A percentile compares a stretch with the other conserved stretches of the same genome.
phyloP scores from a whole-genome alignment of 306 rosid species.

The Cucurbita ficifolia region DNA sequence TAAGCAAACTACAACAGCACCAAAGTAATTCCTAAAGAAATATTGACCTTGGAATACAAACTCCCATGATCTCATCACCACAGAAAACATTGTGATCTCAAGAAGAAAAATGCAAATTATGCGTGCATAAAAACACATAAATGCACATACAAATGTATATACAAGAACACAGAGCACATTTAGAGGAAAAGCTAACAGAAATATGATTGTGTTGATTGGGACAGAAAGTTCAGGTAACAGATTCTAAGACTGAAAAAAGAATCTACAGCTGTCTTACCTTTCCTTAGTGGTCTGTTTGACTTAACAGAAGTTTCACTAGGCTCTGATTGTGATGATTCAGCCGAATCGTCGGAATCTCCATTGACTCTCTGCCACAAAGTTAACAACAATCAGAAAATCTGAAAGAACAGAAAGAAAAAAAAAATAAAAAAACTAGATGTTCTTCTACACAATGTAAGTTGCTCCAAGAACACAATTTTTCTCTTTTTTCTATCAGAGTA shows the following conservation, averaged over 20 bases:
- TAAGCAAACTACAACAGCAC: background rate
- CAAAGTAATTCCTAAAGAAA: background rate
- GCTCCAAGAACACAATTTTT: background rate
- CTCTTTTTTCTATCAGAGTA: background rate
- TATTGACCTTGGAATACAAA: background rate
- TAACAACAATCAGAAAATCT: background rate
- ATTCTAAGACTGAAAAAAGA: background rate
- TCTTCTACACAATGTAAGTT: background rate
- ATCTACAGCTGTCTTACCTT: slow-evolving; percentile 32
- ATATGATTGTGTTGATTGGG: background rate
- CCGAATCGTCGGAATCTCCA: slow-evolving; percentile 31
- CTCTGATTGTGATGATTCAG: slow-evolving; percentile 41
- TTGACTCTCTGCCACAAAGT: slow-evolving; percentile 32
- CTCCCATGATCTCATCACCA: background rate
- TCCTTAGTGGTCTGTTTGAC: slow-evolving; percentile 43
- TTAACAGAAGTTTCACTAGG: slow-evolving; percentile 37
- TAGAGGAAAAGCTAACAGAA: background rate
- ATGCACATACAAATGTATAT: background rate
- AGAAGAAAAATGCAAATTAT: background rate
- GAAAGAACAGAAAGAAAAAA: background rate
- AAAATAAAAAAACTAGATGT: background rate
- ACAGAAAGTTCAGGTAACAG: background rate
- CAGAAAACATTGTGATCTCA: background rate
- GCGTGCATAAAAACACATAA: background rate
- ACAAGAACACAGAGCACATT: background rate